phyloP scores from a whole-genome alignment of 257 asterid species.

The Orobanche coerulescens region DNA sequence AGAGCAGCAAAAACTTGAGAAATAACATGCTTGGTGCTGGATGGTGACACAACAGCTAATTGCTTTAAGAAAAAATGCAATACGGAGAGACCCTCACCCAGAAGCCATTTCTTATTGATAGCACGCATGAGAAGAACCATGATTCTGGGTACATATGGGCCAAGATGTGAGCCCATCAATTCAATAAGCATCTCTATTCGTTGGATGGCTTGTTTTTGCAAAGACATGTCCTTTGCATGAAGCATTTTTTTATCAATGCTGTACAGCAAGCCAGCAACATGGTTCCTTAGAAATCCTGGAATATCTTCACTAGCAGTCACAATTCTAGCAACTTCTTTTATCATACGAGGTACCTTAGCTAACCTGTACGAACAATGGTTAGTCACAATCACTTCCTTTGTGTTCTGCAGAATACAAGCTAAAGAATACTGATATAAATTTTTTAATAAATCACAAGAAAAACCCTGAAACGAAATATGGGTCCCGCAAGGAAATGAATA shows the following conservation, averaged over 20 bases:
- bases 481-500: slow-evolving; percentile 18
- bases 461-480: slow-evolving; percentile 2
- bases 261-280: slow-evolving; percentile 81
- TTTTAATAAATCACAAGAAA: background rate
- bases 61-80: slow-evolving; percentile 78
- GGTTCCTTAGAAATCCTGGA: slow-evolving; percentile 80
- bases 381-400: background rate
- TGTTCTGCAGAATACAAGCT: slow-evolving; percentile 7
- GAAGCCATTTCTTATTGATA: slow-evolving; percentile 76
- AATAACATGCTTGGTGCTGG: slow-evolving; percentile 81
- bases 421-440: background rate
- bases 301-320: slow-evolving; percentile 73
- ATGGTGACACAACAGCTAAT: slow-evolving; percentile 67
- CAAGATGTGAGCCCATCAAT: slow-evolving; percentile 85
- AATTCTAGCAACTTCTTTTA: slow-evolving; percentile 71
- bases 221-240: slow-evolving; percentile 55
- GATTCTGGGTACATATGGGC: slow-evolving; percentile 84
- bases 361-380: slow-evolving; percentile 43
- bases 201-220: slow-evolving; percentile 82
- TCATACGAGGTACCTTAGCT: slow-evolving; percentile 68
- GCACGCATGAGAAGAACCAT: slow-evolving; percentile 99
- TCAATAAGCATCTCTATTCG: slow-evolving; percentile 81
- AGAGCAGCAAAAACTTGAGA: slow-evolving; percentile 98
- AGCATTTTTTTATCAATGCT: slow-evolving; percentile 91
- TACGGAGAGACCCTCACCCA: slow-evolving; percentile 71